Base-by-base conservation (phyloP, 2,329 filamentous ascomycete genomes). In the Pseudonectria buxi region DNA sequence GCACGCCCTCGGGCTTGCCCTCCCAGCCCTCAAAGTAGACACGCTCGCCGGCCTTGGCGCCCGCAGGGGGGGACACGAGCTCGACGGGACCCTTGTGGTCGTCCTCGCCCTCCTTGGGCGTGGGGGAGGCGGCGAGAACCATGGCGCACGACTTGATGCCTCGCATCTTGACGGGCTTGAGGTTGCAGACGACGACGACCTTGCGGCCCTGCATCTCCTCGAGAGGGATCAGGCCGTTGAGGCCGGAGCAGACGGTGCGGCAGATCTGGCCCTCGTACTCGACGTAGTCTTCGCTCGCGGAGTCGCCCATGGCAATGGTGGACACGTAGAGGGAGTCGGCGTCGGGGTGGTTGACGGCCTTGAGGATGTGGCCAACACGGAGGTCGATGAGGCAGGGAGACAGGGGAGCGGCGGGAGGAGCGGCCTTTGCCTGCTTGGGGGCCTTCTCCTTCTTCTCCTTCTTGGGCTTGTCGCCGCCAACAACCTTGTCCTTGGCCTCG, bases 91-190 rank as follows among this genome's bases (percentile, higher is more conserved):
- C 85, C 46, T 81, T 87, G 69, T 95, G 87, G 60, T 90, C 78
- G 57, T 86, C 82, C 57, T 88, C 89, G 29, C 88, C 90, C 55
- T 90, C 85, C 55, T 81, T 80, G 31, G 85, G 62, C 40, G 74
- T 73, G n/a, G 90, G 92, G 13, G 87, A 95, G 3, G 92, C 92
- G 9, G 92, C 92, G 26, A 98, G 76, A 12, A 98, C 92, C 92
- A 98, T 96, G 55, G 89, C 75, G 49, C 67, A 75, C 3, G 75
- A 79, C 67, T 78, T 78, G 68, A 79, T 73, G 49, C 92, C 92
- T 46, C 92, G 86, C 92, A 98, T 98, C 63, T 94, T 98, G 62
- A 96, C 92, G 33, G 92, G 92, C 74, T 98, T 98, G 50, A 98
- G 77, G 66, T 98, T 98, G 73, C 87, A 94, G 14, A 98, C 90